Percentiles rank a stretch among this genome's conserved stretches.
These are phyloP conservation scores for Colletotrichum paranaense DNA, from an alignment of 2,329 filamentous ascomycete species.

Conservation along the genomic window DNA sequence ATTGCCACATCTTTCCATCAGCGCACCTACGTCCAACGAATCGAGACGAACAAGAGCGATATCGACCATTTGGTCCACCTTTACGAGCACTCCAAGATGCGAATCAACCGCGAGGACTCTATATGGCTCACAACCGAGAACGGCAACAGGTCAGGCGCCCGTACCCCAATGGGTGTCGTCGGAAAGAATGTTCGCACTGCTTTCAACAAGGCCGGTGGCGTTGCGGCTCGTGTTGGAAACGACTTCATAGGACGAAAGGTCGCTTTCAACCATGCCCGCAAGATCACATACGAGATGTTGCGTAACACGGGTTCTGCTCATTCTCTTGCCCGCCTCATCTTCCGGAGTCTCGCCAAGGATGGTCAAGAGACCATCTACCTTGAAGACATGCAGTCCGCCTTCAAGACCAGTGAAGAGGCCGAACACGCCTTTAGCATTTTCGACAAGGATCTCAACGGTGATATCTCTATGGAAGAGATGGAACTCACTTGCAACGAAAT, in stretches of 20 bases:
- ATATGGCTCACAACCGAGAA: constrained; percentile 56
- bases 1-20: constrained; percentile 94
- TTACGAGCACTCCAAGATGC: constrained; percentile 81
- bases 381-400: constrained; percentile 83
- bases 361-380: constrained; percentile 80
- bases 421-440: constrained; percentile 92
- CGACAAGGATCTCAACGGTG: constrained; percentile 95
- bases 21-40: constrained; percentile 89
- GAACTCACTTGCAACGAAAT: constrained; percentile 95
- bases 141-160: constrained; percentile 65
- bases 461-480: constrained; percentile 95
- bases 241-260: constrained; percentile 87
- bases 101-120: constrained; percentile 65
- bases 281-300: constrained; percentile 84
- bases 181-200: constrained; percentile 81
- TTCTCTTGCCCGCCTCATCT: constrained; percentile 86
- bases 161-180: constrained; percentile 80
- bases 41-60: constrained; percentile 92
- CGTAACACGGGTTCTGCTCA: constrained; percentile 80
- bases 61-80: constrained; percentile 70
- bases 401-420: constrained; percentile 85
- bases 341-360: constrained; percentile 83
- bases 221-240: constrained; percentile 86
- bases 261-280: constrained; percentile 81
- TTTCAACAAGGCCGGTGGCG: constrained; percentile 83